Evolutionary conservation across 202 grass and related monocot genomes (phyloP).

Genomic region (Carex sylvatica): DNA sequence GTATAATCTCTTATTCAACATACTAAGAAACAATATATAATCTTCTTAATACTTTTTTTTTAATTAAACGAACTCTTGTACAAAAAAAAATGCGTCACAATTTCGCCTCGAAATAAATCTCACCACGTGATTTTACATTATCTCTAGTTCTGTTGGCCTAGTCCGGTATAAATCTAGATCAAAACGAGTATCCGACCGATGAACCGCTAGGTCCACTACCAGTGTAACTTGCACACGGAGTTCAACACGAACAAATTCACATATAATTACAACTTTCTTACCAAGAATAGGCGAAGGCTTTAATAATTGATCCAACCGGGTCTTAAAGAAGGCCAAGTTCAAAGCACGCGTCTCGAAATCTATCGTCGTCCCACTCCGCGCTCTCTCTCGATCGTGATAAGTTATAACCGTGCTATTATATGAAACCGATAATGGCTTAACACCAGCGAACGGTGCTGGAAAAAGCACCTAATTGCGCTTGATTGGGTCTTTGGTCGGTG

Average conservation of each 20-base stretch:
- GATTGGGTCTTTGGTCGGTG: neutral
- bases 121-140: too few species aligned
- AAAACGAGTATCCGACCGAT: too few species aligned
- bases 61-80: too few species aligned
- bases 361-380: neutral
- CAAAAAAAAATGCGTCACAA: too few species aligned
- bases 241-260: neutral
- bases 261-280: neutral
- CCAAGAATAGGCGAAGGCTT: neutral
- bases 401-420: neutral
- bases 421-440: neutral
- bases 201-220: neutral
- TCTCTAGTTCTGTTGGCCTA: too few species aligned
- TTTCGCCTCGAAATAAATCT: too few species aligned
- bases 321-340: neutral
- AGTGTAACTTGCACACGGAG: neutral
- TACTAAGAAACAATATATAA: too few species aligned
- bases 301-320: neutral
- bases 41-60: too few species aligned
- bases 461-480: constrained; percentile 10
- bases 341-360: neutral
- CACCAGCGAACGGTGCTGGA: neutral
- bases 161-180: too few species aligned
- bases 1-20: too few species aligned
- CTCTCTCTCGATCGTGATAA: neutral